Percentiles rank a stretch among this genome's conserved stretches.
These are phyloP conservation scores for Trichosporon asahii DNA, from an alignment of 1,284 basidiomycete species.

Conservation along the genomic window DNA sequence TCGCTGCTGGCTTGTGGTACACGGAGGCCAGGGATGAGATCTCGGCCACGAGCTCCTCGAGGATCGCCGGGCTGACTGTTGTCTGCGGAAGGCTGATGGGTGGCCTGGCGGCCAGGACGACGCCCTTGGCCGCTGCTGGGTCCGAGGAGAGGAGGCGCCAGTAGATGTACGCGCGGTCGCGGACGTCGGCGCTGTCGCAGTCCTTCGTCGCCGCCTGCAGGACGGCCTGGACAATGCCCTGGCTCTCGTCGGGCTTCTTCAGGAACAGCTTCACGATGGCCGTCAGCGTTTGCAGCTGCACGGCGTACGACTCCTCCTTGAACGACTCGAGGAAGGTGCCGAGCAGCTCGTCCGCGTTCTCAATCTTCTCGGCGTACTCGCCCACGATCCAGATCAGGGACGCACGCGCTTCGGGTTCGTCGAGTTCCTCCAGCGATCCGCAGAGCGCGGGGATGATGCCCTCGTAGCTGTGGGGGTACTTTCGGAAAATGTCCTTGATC, in stretches of 20 bases:
- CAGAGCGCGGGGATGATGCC: slow-evolving; percentile 89
- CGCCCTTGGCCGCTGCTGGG: slow-evolving; percentile 87
- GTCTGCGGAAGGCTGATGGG: slow-evolving; percentile 90
- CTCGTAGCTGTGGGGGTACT: slow-evolving; percentile 96
- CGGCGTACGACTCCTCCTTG: slow-evolving; percentile 82
- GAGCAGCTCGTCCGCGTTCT: slow-evolving; percentile 91
- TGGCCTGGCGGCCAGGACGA: slow-evolving; percentile 85
- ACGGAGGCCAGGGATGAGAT: slow-evolving; percentile 84
- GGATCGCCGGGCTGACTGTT: slow-evolving; percentile 80
- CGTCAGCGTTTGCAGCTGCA: slow-evolving; percentile 91
- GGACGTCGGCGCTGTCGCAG: slow-evolving; percentile 92
- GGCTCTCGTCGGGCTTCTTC: slow-evolving; percentile 85
- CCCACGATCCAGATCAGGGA: slow-evolving; percentile 99
- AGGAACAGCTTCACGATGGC: slow-evolving; percentile 96
- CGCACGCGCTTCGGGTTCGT: slow-evolving; percentile 94
- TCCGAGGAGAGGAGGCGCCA: slow-evolving; percentile 92
- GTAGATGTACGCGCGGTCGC: slow-evolving; percentile 93
- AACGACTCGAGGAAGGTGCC: slow-evolving; percentile 90
- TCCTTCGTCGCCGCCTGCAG: slow-evolving; percentile 97
- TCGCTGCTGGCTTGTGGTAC: slow-evolving; percentile 92
- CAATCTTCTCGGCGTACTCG: slow-evolving; percentile 93
- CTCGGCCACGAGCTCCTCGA: slow-evolving; percentile 88
- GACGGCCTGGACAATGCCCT: slow-evolving; percentile 89
- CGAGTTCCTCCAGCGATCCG: slow-evolving; percentile 83
- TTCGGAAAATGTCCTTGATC: slow-evolving; percentile 95